Evolutionary conservation across 2,329 filamentous ascomycete genomes (phyloP).

Genomic region (Verticillium albo-atrum): DNA sequence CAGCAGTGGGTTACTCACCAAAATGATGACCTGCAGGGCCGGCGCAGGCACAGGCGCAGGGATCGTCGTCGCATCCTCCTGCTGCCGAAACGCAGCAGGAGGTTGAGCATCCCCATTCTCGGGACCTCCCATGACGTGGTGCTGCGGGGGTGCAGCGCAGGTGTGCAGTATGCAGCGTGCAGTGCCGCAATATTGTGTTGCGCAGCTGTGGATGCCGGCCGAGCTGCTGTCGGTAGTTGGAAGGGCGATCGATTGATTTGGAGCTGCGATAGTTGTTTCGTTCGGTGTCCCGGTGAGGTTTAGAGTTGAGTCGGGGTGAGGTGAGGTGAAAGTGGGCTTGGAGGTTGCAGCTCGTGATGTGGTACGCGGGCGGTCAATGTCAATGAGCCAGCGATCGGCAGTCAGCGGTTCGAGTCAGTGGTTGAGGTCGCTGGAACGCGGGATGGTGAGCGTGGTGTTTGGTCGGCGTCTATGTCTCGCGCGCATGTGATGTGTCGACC

Average conservation of each 20-base stretch:
- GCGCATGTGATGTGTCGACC: not conserved
- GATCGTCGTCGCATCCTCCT: not conserved
- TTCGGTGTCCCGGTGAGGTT: no score
- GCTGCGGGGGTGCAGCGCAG: not conserved
- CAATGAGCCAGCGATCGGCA: no score
- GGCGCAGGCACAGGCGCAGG: slow-evolving; percentile 22
- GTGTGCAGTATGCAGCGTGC: no score
- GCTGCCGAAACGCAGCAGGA: not conserved
- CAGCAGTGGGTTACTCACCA: slow-evolving; percentile 49
- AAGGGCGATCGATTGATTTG: not conserved
- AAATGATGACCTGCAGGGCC: slow-evolving; percentile 68
- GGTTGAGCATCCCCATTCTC: not conserved
- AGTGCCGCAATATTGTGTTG: not conserved
- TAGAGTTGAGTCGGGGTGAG: no score
- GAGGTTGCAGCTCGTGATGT: no score
- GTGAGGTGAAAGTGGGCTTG: no score
- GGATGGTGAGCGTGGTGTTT: not conserved
- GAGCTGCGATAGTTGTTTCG: no score
- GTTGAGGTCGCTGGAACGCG: not conserved
- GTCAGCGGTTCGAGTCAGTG: no score
- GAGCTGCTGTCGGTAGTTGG: not conserved
- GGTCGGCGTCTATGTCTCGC: not conserved
- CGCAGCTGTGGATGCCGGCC: not conserved
- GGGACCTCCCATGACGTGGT: not conserved
- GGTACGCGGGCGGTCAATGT: no score